Percentiles rank a stretch among this genome's conserved stretches.
phyloP scores from a whole-genome alignment of 208 protist species.

The Giardia muris region DNA sequence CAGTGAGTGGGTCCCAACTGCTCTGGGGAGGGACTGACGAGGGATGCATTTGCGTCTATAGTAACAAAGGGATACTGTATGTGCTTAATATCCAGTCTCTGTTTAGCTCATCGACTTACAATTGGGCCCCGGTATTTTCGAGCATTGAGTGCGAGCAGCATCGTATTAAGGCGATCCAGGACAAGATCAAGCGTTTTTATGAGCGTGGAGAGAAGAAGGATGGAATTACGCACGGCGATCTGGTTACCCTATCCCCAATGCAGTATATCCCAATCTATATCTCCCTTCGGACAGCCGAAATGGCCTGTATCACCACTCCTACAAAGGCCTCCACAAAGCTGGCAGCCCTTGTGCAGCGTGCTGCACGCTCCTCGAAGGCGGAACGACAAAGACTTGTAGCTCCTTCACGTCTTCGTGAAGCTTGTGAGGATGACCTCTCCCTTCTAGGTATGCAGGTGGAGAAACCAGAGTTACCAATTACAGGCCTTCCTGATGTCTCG shows the following conservation, averaged over 20 bases:
- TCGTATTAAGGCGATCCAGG: neutral
- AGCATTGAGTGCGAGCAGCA: neutral
- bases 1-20: neutral
- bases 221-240: neutral
- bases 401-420: neutral
- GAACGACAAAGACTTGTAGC: neutral
- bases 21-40: neutral
- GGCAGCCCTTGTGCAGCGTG: neutral
- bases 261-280: neutral
- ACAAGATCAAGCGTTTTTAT: neutral
- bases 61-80: neutral
- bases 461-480: neutral
- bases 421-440: neutral
- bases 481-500: neutral
- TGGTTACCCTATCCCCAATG: neutral
- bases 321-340: neutral
- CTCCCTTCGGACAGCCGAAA: neutral
- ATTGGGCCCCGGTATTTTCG: neutral
- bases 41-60: neutral
- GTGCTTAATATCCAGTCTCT: neutral
- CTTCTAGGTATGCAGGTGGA: neutral
- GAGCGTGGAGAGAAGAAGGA: neutral
- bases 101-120: neutral
- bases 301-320: neutral
- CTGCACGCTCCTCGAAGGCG: neutral